Conservation (phyloP, 2,329 filamentous ascomycete genomes). For the Claviceps quebecensis region DNA sequence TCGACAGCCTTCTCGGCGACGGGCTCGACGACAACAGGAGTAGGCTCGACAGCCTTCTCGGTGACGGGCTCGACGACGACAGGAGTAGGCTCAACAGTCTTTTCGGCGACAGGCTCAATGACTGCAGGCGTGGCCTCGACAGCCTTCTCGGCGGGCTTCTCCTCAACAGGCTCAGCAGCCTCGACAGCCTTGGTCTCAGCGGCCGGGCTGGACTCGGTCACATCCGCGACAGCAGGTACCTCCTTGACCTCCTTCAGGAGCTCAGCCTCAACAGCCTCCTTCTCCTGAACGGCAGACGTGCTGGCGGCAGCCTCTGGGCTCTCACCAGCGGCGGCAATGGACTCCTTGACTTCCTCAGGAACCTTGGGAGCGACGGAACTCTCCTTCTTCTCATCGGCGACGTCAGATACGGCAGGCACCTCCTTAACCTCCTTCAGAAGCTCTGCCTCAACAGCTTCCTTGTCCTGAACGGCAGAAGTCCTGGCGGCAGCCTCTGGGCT, state of each 20-base stretch:
- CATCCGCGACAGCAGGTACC: slow-evolving; percentile 15
- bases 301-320: slow-evolving; percentile 59
- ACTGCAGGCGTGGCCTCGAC: slow-evolving; percentile 5
- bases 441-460: slow-evolving; percentile 61
- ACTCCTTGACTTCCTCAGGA: slow-evolving; percentile 42
- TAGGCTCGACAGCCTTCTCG: not conserved
- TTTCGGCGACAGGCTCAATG: not conserved
- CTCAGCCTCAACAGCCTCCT: slow-evolving; percentile 61
- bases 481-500: slow-evolving; percentile 59
- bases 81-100: not conserved
- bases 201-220: slow-evolving; percentile 6
- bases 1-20: not conserved
- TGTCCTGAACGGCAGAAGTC: slow-evolving; percentile 56
- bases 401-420: slow-evolving; percentile 19
- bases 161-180: slow-evolving; percentile 9
- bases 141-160: slow-evolving; percentile 6
- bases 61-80: not conserved
- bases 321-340: slow-evolving; percentile 41
- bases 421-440: slow-evolving; percentile 50
- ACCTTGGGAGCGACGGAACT: slow-evolving; percentile 35
- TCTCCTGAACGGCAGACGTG: slow-evolving; percentile 56
- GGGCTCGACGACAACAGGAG: not conserved
- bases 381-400: slow-evolving; percentile 24
- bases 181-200: slow-evolving; percentile 7
- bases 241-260: slow-evolving; percentile 50